phyloP scores from a whole-genome alignment of 495 filamentous ascomycete species.

The Pyronema omphalodes region DNA sequence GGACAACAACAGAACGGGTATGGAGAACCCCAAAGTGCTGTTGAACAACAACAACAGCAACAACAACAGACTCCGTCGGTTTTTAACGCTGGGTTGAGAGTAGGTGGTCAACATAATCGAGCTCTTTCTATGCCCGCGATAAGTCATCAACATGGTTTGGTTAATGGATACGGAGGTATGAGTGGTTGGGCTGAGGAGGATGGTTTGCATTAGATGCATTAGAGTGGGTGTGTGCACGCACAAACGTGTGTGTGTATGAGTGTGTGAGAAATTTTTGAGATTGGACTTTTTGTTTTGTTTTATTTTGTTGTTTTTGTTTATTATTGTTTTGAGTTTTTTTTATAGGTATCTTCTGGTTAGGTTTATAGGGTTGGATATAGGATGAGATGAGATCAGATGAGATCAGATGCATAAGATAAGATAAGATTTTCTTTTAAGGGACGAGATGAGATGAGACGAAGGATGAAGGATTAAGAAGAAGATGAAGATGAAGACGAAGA shows the following conservation, averaged over 20 bases:
- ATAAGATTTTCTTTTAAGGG: too few species aligned
- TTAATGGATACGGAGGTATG: conserved; percentile 44
- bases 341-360: conserved; percentile 18
- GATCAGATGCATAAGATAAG: too few species aligned
- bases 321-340: too few species aligned
- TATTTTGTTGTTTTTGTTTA: too few species aligned
- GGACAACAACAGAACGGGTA: conserved; percentile 23
- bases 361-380: conserved; percentile 17
- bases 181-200: conserved; percentile 51
- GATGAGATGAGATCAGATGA: neutral
- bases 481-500: too few species aligned
- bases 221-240: too few species aligned
- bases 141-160: conserved; percentile 39
- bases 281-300: too few species aligned
- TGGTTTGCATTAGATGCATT: conserved; percentile 32
- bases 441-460: neutral
- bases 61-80: conserved; percentile 9
- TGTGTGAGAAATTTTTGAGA: too few species aligned
- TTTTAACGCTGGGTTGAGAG: conserved; percentile 4
- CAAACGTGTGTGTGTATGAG: too few species aligned
- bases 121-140: conserved; percentile 27
- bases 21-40: conserved; percentile 18
- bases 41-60: conserved; percentile 20
- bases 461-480: conserved; percentile 6
- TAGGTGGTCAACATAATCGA: conserved; percentile 27